phyloP scores from a whole-genome alignment of 345 rosid species.

The Corymbia maculata region DNA sequence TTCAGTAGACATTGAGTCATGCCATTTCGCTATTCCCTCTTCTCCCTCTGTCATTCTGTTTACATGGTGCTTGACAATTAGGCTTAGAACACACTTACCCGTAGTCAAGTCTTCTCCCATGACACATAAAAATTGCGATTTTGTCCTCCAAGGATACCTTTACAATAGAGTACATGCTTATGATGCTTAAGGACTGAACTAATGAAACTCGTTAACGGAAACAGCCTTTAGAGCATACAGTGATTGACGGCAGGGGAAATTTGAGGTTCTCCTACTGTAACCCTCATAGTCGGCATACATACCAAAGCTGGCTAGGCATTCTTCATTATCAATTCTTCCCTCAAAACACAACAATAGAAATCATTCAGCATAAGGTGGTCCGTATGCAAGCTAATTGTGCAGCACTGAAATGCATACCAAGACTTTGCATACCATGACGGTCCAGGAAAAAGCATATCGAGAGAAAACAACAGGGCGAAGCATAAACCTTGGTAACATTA shows the following conservation, averaged over 20 bases:
- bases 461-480: background rate
- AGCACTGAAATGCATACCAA: background rate
- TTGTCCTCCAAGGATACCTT: background rate
- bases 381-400: background rate
- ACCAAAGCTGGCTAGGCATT: background rate
- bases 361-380: background rate
- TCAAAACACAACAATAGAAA: background rate
- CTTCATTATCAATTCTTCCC: background rate
- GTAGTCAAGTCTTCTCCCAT: background rate
- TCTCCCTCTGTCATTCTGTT: background rate
- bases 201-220: background rate
- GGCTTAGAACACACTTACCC: background rate
- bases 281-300: background rate
- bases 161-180: background rate
- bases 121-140: background rate
- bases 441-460: background rate
- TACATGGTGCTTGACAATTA: background rate
- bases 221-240: background rate
- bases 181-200: background rate
- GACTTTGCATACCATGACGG: background rate
- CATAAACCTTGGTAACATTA: conserved; percentile 85
- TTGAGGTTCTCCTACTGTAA: background rate
- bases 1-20: background rate
- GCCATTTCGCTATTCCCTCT: background rate
- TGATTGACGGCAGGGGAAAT: background rate